phyloP scores from a whole-genome alignment of 2,329 filamentous ascomycete genomes.

The Emericellopsis cladophorae region DNA sequence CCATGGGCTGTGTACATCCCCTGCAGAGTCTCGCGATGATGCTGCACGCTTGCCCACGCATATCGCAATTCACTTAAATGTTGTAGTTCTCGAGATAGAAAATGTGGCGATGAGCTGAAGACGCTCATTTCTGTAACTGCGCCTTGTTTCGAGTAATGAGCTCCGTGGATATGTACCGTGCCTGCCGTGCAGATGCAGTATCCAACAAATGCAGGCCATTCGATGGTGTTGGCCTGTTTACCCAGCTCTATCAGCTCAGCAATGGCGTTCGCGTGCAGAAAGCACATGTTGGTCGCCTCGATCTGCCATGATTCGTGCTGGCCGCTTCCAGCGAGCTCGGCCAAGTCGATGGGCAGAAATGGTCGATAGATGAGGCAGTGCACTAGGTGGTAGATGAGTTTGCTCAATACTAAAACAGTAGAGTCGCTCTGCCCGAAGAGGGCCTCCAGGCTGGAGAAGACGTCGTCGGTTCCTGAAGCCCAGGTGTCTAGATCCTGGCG shows the following conservation, averaged over 20 bases:
- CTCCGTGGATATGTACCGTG: constrained; percentile 78
- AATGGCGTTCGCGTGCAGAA: constrained; percentile 76
- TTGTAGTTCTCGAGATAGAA: constrained; percentile 67
- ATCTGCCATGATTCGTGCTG: constrained; percentile 92
- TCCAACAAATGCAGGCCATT: constrained; percentile 78
- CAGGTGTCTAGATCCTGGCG: constrained; percentile 75
- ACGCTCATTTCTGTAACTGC: constrained; percentile 44
- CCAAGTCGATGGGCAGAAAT: constrained; percentile 73
- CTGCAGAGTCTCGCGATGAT: constrained; percentile 69
- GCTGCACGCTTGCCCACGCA: constrained; percentile 65
- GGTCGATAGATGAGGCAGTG: constrained; percentile 80
- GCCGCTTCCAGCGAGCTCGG: constrained; percentile 65
- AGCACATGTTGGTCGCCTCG: constrained; percentile 79
- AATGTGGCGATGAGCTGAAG: constrained; percentile 51
- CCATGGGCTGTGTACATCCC: constrained; percentile 67
- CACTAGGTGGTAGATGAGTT: constrained; percentile 75
- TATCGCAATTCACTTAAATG: constrained; percentile 64
- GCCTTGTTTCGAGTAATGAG: constrained; percentile 54
- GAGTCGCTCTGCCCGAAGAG: constrained; percentile 70
- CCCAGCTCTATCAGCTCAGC: constrained; percentile 72
- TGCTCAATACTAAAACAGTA: constrained; percentile 68
- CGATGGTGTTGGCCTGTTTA: constrained; percentile 58
- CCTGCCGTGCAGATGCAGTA: constrained; percentile 81
- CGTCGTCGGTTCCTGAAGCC: constrained; percentile 69
- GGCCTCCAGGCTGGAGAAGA: constrained; percentile 62